Conservation (phyloP, 768 basidiomycete species). For the Melanogaster broomeanus region DNA sequence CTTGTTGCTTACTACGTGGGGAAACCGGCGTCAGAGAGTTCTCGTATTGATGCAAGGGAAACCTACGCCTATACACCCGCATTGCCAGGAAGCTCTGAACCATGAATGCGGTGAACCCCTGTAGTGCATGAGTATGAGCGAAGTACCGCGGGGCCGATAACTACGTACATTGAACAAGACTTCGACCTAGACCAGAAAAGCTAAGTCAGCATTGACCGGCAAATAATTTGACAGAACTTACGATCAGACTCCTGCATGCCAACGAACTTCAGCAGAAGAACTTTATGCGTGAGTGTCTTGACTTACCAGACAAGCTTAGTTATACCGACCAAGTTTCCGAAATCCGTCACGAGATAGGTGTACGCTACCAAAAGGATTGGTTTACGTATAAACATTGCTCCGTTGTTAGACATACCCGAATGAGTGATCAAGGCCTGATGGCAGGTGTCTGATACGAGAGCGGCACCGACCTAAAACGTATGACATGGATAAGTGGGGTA, state of each 20-base stretch:
- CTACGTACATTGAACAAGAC: slow-evolving; percentile 47
- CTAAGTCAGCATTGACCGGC: slow-evolving; percentile 1
- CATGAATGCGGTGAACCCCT: slow-evolving; percentile 45
- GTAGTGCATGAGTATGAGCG: neutral
- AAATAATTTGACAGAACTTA: slow-evolving; percentile 6
- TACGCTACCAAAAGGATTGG: slow-evolving; percentile 40
- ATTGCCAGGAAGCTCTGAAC: slow-evolving; percentile 57
- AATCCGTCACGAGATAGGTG: slow-evolving; percentile 48
- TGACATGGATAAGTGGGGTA: neutral
- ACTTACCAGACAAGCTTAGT: slow-evolving; percentile 43
- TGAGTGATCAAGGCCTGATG: slow-evolving; percentile 59
- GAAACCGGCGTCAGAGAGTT: neutral
- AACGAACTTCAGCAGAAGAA: neutral
- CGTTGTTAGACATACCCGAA: slow-evolving; percentile 34
- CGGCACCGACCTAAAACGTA: slow-evolving; percentile 45
- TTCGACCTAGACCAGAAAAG: slow-evolving; percentile 38
- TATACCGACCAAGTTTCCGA: slow-evolving; percentile 30
- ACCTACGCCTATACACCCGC: slow-evolving; percentile 51
- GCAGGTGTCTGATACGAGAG: slow-evolving; percentile 50
- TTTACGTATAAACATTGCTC: neutral
- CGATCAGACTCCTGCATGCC: slow-evolving; percentile 21
- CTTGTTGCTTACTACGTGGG: slow-evolving; percentile 49
- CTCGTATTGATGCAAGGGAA: neutral
- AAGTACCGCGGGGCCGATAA: neutral
- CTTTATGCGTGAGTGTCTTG: neutral